A percentile compares a stretch with the other conserved stretches of the same genome.
Conservation (phyloP, 1,284 basidiomycete species). For the Cutaneotrichosporon dermatis region DNA sequence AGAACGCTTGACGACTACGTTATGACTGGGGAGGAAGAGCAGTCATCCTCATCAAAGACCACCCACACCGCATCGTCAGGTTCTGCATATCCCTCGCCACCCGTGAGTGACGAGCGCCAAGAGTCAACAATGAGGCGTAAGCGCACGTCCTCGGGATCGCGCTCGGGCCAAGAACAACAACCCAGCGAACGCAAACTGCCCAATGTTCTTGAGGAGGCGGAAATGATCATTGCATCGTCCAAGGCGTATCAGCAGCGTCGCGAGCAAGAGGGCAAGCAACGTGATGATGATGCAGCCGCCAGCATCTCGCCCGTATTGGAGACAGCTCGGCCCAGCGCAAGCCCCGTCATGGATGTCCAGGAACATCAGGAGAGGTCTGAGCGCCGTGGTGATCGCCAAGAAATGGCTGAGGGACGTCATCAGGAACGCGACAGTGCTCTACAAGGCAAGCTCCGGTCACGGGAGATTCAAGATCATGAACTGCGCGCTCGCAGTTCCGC, state of each 20-base stretch:
- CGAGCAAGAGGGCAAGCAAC: no score
- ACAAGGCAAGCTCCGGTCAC: not conserved
- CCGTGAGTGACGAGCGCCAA: constrained; percentile 26
- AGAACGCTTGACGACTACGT: not conserved
- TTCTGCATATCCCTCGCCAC: constrained; percentile 19
- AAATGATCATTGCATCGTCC: constrained; percentile 28
- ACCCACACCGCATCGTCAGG: not conserved
- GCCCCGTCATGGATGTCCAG: not conserved
- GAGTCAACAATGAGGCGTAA: not conserved
- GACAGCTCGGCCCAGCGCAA: not conserved
- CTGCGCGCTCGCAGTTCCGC: not conserved
- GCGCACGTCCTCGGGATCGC: not conserved
- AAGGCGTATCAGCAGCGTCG: not conserved
- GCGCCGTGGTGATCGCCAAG: constrained; percentile 1
- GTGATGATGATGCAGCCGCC: no score
- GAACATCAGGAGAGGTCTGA: constrained; percentile 1
- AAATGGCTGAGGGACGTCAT: not conserved
- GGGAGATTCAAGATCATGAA: not conserved
- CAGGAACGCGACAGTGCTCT: not conserved
- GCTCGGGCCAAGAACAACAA: no score
- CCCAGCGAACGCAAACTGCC: not conserved
- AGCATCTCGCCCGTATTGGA: no score
- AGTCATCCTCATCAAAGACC: not conserved
- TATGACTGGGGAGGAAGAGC: not conserved
- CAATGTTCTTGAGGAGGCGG: constrained; percentile 21